A percentile compares a stretch with the other conserved stretches of the same genome.
Conservation (phyloP, 805 yeast species). For the Saccharomycopsis sp. region DNA sequence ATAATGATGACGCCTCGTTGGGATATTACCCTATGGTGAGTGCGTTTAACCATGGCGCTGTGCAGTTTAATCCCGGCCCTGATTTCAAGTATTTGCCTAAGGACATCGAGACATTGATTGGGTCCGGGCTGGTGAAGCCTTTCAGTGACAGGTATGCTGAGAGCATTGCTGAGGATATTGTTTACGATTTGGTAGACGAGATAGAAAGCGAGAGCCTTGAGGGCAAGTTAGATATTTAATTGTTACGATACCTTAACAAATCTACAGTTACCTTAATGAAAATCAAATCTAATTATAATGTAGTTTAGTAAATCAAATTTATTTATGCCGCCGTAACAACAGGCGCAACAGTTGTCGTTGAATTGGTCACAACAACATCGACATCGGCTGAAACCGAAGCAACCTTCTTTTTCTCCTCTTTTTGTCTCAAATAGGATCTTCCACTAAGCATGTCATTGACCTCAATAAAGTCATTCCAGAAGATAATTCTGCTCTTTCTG, state of each 20-base stretch:
- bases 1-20: slow-evolving; percentile 71
- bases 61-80: slow-evolving; percentile 63
- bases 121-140: slow-evolving; percentile 35
- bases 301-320: too few relatives aligned
- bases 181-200: slow-evolving; percentile 82
- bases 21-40: slow-evolving; percentile 93
- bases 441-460: slow-evolving; percentile 71
- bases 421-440: slow-evolving; percentile 44
- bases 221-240: slow-evolving; percentile 9
- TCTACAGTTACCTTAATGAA: too few relatives aligned
- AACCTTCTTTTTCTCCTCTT: not conserved
- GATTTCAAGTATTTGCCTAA: slow-evolving; percentile 44
- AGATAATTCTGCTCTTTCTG: slow-evolving; percentile 63
- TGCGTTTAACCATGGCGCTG: slow-evolving; percentile 73
- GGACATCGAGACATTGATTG: slow-evolving; percentile 25
- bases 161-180: slow-evolving; percentile 70
- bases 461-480: slow-evolving; percentile 57
- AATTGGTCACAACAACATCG: not conserved
- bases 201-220: slow-evolving; percentile 55
- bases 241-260: too few relatives aligned
- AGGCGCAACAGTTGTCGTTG: not conserved
- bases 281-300: too few relatives aligned
- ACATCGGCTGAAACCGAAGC: not conserved
- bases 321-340: not conserved
- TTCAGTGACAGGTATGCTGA: slow-evolving; percentile 59